phyloP scores from a whole-genome alignment of 192 early-diverging fungal species.

The Irineochytrium annulatum region DNA sequence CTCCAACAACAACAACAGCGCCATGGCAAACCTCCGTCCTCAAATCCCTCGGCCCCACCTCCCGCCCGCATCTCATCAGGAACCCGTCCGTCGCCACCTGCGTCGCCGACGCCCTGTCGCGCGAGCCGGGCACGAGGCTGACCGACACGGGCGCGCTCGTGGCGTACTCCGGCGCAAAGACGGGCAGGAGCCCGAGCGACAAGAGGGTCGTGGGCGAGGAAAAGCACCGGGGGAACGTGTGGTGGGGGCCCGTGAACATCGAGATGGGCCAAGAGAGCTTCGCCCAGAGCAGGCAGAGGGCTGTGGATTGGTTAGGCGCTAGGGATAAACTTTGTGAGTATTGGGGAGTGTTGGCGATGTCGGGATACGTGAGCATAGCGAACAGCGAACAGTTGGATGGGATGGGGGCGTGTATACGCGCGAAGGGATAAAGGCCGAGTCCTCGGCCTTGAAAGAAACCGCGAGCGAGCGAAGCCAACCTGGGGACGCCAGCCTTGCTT shows the following conservation, averaged over 20 bases:
- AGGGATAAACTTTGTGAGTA: conserved; percentile 40
- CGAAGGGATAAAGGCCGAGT: no score
- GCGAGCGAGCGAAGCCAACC: no score
- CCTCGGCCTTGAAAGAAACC: no score
- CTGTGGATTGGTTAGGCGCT: conserved; percentile 85
- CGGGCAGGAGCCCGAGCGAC: conserved; percentile 76
- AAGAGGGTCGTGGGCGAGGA: conserved; percentile 87
- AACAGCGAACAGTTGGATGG: no score
- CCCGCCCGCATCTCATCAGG: conserved; percentile 10
- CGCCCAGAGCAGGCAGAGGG: conserved; percentile 74
- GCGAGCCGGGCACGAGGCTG: conserved; percentile 72
- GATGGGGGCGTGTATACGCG: no score
- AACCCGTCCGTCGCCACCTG: conserved; percentile 21
- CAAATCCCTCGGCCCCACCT: background rate
- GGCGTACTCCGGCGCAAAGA: conserved; percentile 80
- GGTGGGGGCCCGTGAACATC: conserved; percentile 94
- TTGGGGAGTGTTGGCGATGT: no score
- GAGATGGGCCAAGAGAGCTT: conserved; percentile 44
- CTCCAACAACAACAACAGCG: background rate
- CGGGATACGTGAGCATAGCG: no score
- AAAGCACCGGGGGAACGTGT: conserved; percentile 21
- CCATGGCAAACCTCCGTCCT: conserved; percentile 1
- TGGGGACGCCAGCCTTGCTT: no score
- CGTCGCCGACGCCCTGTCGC: conserved; percentile 75
- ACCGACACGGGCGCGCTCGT: conserved; percentile 83